Conservation (phyloP, 345 rosid species). For the Aegle marmelos region DNA sequence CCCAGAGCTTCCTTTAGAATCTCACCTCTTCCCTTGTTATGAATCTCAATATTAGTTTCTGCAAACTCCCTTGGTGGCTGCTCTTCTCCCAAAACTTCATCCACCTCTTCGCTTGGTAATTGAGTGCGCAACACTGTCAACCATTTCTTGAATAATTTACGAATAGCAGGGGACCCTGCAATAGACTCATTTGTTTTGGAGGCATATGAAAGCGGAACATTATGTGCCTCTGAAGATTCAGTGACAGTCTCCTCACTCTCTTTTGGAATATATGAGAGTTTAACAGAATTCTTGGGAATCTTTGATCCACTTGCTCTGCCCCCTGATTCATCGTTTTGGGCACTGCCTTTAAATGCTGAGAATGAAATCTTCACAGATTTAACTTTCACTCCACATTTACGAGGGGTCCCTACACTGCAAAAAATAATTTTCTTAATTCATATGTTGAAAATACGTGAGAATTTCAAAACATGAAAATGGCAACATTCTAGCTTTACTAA, state of each 20-base stretch:
- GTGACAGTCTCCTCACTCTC: slow-evolving; percentile 51
- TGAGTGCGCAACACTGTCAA: slow-evolving; percentile 55
- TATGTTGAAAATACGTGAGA: slow-evolving; percentile 11
- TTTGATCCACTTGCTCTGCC: slow-evolving; percentile 51
- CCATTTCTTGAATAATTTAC: slow-evolving; percentile 80
- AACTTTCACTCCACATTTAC: slow-evolving; percentile 40
- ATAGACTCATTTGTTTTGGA: slow-evolving; percentile 54
- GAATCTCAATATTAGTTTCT: slow-evolving; percentile 30
- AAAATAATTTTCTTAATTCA: slow-evolving; percentile 26
- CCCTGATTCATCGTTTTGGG: slow-evolving; percentile 53
- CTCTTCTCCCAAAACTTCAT: slow-evolving; percentile 52
- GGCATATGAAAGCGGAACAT: slow-evolving; percentile 58
- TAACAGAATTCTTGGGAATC: slow-evolving; percentile 50
- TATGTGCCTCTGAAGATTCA: slow-evolving; percentile 59
- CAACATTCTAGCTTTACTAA: neutral
- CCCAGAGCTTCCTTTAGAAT: slow-evolving; percentile 45
- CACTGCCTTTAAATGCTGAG: slow-evolving; percentile 68
- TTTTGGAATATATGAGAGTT: slow-evolving; percentile 65
- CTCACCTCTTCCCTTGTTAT: slow-evolving; percentile 27
- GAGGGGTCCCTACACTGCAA: slow-evolving; percentile 64
- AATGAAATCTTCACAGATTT: slow-evolving; percentile 54
- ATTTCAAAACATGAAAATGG: slow-evolving; percentile 6
- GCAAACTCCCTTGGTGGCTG: slow-evolving; percentile 31
- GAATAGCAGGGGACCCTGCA: slow-evolving; percentile 67
- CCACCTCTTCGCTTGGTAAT: slow-evolving; percentile 46